Conservation (phyloP, 2,329 filamentous ascomycete species). For the Trichoderma harzianum region DNA sequence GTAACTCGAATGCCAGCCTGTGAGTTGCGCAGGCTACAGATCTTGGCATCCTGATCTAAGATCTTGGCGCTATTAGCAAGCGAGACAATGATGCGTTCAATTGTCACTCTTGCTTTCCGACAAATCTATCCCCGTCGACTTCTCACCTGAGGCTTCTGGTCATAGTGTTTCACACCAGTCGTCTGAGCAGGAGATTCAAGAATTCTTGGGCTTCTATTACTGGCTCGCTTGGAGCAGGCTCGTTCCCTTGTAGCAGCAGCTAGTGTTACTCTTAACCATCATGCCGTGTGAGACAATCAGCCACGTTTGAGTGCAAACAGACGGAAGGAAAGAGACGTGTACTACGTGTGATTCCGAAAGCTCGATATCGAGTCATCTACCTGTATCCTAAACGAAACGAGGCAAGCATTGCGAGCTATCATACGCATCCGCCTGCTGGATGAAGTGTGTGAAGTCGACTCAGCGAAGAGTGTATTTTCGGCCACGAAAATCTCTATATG, state of each 20-base stretch:
- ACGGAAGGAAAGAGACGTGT: background rate
- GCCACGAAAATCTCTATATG: background rate
- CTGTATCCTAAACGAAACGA: background rate
- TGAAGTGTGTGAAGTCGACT: background rate
- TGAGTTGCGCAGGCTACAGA: background rate
- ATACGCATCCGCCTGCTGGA: background rate
- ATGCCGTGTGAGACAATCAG: background rate
- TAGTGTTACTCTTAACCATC: background rate
- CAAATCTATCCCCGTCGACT: background rate
- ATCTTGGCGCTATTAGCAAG: background rate
- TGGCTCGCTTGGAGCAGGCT: background rate
- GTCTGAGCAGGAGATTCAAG: background rate
- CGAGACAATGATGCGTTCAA: background rate
- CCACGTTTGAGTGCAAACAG: background rate
- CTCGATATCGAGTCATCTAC: no score
- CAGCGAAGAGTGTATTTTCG: background rate
- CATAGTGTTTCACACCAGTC: background rate
- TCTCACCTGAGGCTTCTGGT: background rate
- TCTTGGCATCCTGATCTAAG: background rate
- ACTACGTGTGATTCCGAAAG: background rate
- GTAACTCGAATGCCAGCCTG: background rate
- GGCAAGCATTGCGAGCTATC: no score
- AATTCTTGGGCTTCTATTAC: background rate
- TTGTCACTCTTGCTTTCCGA: background rate
- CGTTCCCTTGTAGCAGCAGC: background rate